Percentiles rank a stretch among this genome's conserved stretches.
phyloP scores from a whole-genome alignment of 306 rosid genomes.

The Fragaria iinumae region DNA sequence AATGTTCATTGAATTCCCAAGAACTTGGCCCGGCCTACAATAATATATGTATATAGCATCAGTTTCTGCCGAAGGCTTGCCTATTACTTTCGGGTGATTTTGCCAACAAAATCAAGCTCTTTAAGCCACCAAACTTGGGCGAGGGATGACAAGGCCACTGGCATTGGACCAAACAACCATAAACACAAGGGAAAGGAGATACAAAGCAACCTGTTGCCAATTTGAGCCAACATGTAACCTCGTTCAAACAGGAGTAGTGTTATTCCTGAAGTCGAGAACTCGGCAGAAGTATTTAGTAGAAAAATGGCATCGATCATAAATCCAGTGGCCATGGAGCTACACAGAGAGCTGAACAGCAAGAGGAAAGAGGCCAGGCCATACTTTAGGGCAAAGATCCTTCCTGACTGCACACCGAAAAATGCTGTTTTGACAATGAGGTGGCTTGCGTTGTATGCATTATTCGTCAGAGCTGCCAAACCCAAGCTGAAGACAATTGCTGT shows the following conservation, averaged over 20 bases:
- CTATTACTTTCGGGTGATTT: neutral
- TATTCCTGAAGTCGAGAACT: constrained; percentile 21
- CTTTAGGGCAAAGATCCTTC: constrained; percentile 34
- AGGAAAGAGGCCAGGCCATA: constrained; percentile 53
- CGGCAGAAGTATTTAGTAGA: constrained; percentile 39
- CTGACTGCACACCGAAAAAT: constrained; percentile 34
- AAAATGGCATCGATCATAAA: constrained; percentile 56
- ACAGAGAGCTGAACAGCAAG: constrained; percentile 57
- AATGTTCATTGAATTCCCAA: too few relatives aligned
- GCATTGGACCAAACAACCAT: constrained; percentile 72
- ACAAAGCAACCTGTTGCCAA: constrained; percentile 62
- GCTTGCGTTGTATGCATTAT: constrained; percentile 53
- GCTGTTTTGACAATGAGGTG: constrained; percentile 26
- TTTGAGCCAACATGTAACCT: constrained; percentile 53
- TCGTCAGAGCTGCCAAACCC: constrained; percentile 62
- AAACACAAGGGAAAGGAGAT: constrained; percentile 45
- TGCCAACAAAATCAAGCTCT: constrained; percentile 45
- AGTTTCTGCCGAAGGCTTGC: neutral
- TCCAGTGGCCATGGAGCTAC: constrained; percentile 64
- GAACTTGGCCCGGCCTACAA: too few relatives aligned
- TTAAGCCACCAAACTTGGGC: constrained; percentile 50
- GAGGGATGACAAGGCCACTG: constrained; percentile 43
- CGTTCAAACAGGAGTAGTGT: constrained; percentile 41
- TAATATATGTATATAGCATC: neutral
- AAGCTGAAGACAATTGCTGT: constrained; percentile 42